A percentile compares a stretch with the other conserved stretches of the same genome.
These are phyloP conservation scores for Trametes polyzona DNA, from an alignment of 1,284 basidiomycete species.

Conservation along the genomic window DNA sequence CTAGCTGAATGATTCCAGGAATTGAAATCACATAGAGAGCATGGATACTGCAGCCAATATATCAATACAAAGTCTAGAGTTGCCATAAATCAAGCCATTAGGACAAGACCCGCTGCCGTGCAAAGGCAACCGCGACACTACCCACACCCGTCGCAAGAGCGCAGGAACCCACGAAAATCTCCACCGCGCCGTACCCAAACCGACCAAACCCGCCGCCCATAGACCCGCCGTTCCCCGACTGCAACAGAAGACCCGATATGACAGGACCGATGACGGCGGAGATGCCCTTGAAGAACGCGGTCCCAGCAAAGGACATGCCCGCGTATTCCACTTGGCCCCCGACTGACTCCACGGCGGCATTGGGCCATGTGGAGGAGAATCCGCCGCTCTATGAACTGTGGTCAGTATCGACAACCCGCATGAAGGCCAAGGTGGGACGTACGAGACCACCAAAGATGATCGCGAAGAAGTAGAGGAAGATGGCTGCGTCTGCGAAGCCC, in stretches of 20 bases:
- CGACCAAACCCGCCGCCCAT: constrained; percentile 21
- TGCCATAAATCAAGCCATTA: not conserved
- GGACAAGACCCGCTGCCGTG: constrained; percentile 9
- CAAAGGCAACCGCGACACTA: constrained; percentile 24
- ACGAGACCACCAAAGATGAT: constrained; percentile 36
- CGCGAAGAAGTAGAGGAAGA: constrained; percentile 31
- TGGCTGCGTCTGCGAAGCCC: constrained; percentile 32
- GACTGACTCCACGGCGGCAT: constrained; percentile 28
- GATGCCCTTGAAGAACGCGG: constrained; percentile 28
- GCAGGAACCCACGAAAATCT: constrained; percentile 34
- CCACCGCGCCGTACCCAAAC: constrained; percentile 30
- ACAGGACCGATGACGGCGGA: constrained; percentile 32
- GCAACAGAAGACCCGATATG: constrained; percentile 29
- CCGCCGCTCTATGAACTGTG: constrained; percentile 25
- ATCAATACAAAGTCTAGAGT: no score
- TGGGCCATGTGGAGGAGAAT: constrained; percentile 29
- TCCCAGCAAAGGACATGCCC: constrained; percentile 26
- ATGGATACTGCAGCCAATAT: no score
- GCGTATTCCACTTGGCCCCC: constrained; percentile 29
- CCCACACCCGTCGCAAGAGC: constrained; percentile 27
- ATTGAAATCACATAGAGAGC: no score
- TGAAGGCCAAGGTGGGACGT: not conserved
- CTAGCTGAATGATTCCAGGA: not conserved
- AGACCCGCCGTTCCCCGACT: constrained; percentile 20
- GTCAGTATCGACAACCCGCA: not conserved